These are phyloP conservation scores for Flaveria trinervia DNA, from an alignment of 129 eudicot species.

Conservation along the genomic window DNA sequence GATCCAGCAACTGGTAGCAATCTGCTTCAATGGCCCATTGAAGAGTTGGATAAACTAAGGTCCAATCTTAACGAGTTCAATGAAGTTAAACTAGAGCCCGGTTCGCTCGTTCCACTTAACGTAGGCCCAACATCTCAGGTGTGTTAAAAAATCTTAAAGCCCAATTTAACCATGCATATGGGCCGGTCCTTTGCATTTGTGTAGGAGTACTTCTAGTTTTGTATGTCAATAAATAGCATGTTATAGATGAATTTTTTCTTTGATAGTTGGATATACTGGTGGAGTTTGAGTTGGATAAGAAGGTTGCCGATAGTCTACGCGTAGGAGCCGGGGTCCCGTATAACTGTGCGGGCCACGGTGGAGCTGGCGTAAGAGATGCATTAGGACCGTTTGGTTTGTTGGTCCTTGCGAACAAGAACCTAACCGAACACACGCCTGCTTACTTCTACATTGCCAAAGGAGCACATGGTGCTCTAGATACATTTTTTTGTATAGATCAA, in stretches of 20 bases:
- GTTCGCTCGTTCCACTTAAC: constrained; percentile 62
- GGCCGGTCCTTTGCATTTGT: not conserved
- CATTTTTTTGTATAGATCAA: constrained; percentile 59
- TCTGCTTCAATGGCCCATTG: constrained; percentile 86
- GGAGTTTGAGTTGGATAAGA: constrained; percentile 62
- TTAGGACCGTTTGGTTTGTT: constrained; percentile 64
- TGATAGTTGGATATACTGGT: constrained; percentile 76
- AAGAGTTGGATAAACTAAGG: constrained; percentile 72
- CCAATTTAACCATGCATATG: constrained; percentile 2
- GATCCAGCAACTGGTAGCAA: constrained; percentile 72
- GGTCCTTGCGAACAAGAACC: constrained; percentile 50
- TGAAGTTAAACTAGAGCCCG: constrained; percentile 47
- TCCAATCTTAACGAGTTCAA: constrained; percentile 39
- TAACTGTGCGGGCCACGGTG: constrained; percentile 59
- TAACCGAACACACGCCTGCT: constrained; percentile 57
- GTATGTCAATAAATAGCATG: not conserved
- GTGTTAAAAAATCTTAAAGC: not conserved
- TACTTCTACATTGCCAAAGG: constrained; percentile 56
- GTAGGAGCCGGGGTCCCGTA: constrained; percentile 42
- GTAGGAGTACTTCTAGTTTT: not conserved
- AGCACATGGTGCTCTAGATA: constrained; percentile 30
- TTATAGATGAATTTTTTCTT: not conserved
- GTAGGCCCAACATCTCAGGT: constrained; percentile 73
- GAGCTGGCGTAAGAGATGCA: constrained; percentile 53
- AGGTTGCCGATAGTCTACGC: constrained; percentile 36